A percentile compares a stretch with the other conserved stretches of the same genome.
Evolutionary conservation across 2,329 filamentous ascomycete genomes (phyloP).

Genomic region (Diaporthe sp.): DNA sequence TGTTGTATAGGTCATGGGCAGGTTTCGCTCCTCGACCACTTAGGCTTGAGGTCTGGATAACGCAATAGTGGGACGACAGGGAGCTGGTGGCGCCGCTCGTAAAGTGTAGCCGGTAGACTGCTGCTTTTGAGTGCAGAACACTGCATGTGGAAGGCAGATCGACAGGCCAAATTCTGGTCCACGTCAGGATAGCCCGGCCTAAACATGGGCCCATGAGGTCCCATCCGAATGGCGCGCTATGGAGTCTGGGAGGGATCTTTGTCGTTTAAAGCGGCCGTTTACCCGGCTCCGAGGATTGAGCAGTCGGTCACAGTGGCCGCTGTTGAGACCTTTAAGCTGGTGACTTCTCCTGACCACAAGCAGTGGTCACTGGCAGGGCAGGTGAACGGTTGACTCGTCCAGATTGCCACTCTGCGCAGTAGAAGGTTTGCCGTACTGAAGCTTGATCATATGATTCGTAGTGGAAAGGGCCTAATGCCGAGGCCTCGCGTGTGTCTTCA

Average conservation of each 20-base stretch:
- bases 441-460: neutral
- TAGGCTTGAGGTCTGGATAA: neutral
- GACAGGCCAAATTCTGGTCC: conserved; percentile 10
- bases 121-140: neutral
- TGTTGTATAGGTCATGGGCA: conserved; percentile 11
- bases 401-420: neutral
- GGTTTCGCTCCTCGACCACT: conserved; percentile 20
- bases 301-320: neutral
- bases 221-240: conserved; percentile 9
- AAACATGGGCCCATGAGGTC: neutral
- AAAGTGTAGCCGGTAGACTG: neutral
- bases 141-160: conserved; percentile 8
- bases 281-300: neutral
- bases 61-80: conserved; percentile 5
- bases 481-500: neutral
- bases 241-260: neutral
- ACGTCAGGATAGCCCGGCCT: neutral
- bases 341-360: neutral
- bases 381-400: neutral
- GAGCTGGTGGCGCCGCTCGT: neutral
- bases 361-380: neutral
- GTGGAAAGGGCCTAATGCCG: neutral
- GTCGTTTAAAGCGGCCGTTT: neutral
- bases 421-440: conserved; percentile 16
- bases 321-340: neutral